A percentile compares a stretch with the other conserved stretches of the same genome.
These are phyloP conservation scores for Asterella californica DNA, from an alignment of 225 moss, liverwort and hornwort species.

Conservation along the genomic window DNA sequence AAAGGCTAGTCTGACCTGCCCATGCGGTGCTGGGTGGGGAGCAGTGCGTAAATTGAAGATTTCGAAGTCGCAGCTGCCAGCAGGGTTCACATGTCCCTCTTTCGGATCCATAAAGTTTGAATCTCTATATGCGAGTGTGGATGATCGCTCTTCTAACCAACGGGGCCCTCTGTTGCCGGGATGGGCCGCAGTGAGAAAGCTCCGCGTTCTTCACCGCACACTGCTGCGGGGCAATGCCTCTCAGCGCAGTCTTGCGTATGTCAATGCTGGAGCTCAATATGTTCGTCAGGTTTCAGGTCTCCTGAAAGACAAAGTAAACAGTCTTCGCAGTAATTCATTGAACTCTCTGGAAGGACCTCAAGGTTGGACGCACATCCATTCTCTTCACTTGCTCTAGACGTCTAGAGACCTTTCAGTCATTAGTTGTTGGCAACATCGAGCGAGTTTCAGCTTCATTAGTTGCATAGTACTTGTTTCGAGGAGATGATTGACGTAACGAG, in stretches of 20 bases:
- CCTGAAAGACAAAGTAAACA: conserved; percentile 95
- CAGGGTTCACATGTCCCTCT: conserved; percentile 56
- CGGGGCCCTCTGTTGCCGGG: conserved; percentile 65
- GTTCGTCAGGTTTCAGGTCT: conserved; percentile 93
- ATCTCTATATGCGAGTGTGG: conserved; percentile 53
- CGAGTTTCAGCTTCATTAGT: neutral
- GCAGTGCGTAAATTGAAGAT: conserved; percentile 89
- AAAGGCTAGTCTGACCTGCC: conserved; percentile 51
- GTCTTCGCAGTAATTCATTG: conserved; percentile 63
- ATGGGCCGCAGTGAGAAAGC: conserved; percentile 92
- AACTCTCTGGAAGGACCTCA: conserved; percentile 57
- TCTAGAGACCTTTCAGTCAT: neutral
- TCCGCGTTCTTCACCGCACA: conserved; percentile 77
- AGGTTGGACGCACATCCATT: conserved; percentile 39
- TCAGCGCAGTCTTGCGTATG: conserved; percentile 84
- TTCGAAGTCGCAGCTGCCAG: conserved; percentile 62
- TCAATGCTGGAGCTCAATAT: conserved; percentile 94
- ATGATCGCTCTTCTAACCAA: conserved; percentile 54
- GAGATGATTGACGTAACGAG: neutral
- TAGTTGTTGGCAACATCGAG: neutral
- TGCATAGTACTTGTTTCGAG: neutral
- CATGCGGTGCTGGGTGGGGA: conserved; percentile 45
- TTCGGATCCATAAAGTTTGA: conserved; percentile 50
- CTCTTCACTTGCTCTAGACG: neutral
- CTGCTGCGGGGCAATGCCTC: conserved; percentile 45